A percentile compares a stretch with the other conserved stretches of the same genome.
phyloP scores from a whole-genome alignment of 805 yeast species.

The Candida morakotiae region DNA sequence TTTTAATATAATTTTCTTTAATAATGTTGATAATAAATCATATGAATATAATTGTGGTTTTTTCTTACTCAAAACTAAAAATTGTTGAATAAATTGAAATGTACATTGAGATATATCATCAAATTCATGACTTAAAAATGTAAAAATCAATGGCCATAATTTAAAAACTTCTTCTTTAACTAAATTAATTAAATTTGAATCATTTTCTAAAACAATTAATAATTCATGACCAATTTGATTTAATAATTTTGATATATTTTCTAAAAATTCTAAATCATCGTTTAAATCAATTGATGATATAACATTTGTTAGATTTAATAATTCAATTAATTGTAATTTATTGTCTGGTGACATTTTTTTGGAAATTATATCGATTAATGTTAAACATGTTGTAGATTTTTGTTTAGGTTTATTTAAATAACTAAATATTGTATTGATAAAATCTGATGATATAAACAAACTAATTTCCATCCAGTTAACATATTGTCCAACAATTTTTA shows the following conservation, averaged over 20 bases:
- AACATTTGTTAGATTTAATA: slow-evolving; percentile 62
- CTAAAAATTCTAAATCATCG: slow-evolving; percentile 61
- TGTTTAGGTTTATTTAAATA: slow-evolving; percentile 48
- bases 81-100: slow-evolving; percentile 75
- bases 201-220: slow-evolving; percentile 56
- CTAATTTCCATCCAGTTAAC: slow-evolving; percentile 90
- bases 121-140: slow-evolving; percentile 72
- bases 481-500: slow-evolving; percentile 75
- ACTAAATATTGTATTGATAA: slow-evolving; percentile 53
- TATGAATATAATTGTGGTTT: slow-evolving; percentile 27
- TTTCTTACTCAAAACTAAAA: slow-evolving; percentile 66
- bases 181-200: slow-evolving; percentile 36
- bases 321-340: slow-evolving; percentile 63
- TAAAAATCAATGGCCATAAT: slow-evolving; percentile 68
- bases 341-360: slow-evolving; percentile 76
- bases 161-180: slow-evolving; percentile 48
- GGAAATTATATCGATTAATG: slow-evolving; percentile 61
- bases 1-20: slow-evolving; percentile 69
- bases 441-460: slow-evolving; percentile 60
- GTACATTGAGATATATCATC: slow-evolving; percentile 86
- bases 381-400: slow-evolving; percentile 54
- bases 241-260: slow-evolving; percentile 68
- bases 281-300: slow-evolving; percentile 32
- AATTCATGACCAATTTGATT: slow-evolving; percentile 75
- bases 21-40: slow-evolving; percentile 58